A percentile compares a stretch with the other conserved stretches of the same genome.
Evolutionary conservation across 2,329 filamentous ascomycete genomes (phyloP).

Genomic region (Aspergillus candidus): DNA sequence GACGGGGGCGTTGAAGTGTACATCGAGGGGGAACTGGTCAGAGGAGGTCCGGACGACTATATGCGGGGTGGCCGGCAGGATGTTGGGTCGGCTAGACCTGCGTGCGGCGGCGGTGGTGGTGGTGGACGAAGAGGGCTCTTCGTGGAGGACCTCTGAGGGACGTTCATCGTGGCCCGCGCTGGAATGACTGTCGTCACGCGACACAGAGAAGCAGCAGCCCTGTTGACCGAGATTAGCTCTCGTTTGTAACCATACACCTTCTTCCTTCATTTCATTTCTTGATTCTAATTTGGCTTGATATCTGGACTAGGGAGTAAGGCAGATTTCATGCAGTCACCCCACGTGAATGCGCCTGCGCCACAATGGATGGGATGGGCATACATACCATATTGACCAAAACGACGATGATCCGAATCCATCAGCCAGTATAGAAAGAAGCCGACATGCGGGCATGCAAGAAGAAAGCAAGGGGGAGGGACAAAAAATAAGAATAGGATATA

Average conservation of each 20-base stretch:
- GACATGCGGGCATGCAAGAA: not conserved
- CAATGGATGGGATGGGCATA: no score
- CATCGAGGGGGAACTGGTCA: conserved; percentile 31
- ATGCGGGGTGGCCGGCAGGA: conserved; percentile 12
- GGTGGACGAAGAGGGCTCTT: conserved; percentile 10
- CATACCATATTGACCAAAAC: no score
- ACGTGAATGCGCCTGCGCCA: no score
- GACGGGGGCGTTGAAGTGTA: conserved; percentile 66
- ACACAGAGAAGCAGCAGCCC: conserved; percentile 38
- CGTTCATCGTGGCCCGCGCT: no score
- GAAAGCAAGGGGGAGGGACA: not conserved
- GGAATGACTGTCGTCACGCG: conserved; percentile 26
- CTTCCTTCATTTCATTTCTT: no score
- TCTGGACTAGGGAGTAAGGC: no score
- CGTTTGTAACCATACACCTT: no score
- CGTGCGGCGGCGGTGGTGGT: conserved; percentile 8
- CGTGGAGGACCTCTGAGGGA: not conserved
- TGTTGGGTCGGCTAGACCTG: conserved; percentile 8
- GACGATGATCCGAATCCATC: conserved; percentile 2
- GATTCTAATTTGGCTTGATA: no score
- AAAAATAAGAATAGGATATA: not conserved
- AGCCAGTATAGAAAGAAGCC: not conserved
- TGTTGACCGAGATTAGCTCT: conserved; percentile 9
- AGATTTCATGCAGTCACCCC: no score
- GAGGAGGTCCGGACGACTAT: conserved; percentile 7